Base-by-base conservation (phyloP, 1,284 basidiomycete genomes). In the Schizophyllum commune region DNA sequence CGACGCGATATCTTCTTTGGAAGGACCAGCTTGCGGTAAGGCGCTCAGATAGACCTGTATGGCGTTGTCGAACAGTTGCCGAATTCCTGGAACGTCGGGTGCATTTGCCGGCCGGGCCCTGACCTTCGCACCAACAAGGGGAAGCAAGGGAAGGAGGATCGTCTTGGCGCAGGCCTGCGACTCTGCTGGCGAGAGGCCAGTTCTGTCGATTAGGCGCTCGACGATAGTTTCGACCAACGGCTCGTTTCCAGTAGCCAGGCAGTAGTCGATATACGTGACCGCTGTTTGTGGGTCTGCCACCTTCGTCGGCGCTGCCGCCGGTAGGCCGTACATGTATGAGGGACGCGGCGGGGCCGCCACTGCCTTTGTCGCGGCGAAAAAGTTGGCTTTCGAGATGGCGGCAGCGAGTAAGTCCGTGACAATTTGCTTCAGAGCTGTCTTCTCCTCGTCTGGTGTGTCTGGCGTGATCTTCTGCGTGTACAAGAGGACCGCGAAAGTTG, bases 231-330 rank as follows among this genome's bases (percentile, higher is more conserved):
- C 52, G 3, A 21, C 56, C 32, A 61, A 32, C 33, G 57, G 56
- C 5, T 15, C n/a, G 33, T 61, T 56, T 11, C 52, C 47, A 52
- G 51, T 22, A 21, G 21, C n/a, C 21, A 58, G 56, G 39, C 60
- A 61, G 17, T 52, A 55, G 27, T 58, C 51, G 56, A 61, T 61
- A 56, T 39, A 61, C 13, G 52, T 54, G 47, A 47, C 53, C 15
- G 39, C 39, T 47, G 17, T 11, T 8, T 47, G 39, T 2, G 39
- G 39, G 39, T 47, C 39, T 17, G 39, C 39, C 9, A 47, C 17
- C 3, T 17, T 47, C 39, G 39, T 3, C 9, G 39, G 13, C 9
- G 39, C 39, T 47, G 39, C 39, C 17, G 17, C 9, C 2, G 13
- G 39, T 9, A 47, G 8, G 13, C 39, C 9, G 39, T 11, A 47